Conservation (phyloP, 768 basidiomycete species). For the Trametes meyenii region DNA sequence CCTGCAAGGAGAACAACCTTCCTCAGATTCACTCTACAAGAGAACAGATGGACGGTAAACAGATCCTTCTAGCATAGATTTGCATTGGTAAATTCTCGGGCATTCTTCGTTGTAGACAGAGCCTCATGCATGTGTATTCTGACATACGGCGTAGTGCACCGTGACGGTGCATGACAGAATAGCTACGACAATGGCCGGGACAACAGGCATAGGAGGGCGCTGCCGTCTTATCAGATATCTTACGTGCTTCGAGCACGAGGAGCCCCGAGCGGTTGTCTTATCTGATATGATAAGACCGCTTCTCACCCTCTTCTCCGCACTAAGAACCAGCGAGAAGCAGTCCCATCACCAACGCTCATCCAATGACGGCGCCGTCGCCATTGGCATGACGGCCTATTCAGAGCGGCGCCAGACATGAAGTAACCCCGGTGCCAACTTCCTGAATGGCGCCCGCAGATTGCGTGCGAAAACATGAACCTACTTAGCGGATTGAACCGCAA, state of each 20-base stretch:
- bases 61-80: too few relatives aligned
- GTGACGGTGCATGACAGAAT: background rate
- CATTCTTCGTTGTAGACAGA: background rate
- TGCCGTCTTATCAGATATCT: background rate
- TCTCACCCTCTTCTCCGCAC: slow-evolving; percentile 6
- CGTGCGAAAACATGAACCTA: too few relatives aligned
- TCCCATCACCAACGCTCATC: background rate
- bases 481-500: too few relatives aligned
- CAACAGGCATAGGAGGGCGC: background rate
- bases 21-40: too few relatives aligned
- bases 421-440: too few relatives aligned
- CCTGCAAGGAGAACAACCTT: too few relatives aligned
- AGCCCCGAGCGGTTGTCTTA: slow-evolving; percentile 4
- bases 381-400: too few relatives aligned
- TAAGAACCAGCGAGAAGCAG: background rate
- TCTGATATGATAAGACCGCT: slow-evolving; percentile 11
- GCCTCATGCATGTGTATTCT: background rate
- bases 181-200: background rate
- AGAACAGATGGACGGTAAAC: too few relatives aligned
- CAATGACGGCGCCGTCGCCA: too few relatives aligned
- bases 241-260: background rate
- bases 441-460: too few relatives aligned
- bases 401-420: too few relatives aligned
- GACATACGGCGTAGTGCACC: background rate
- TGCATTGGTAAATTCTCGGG: background rate